Evolutionary conservation across 148 eudicot genomes (phyloP).

Genomic region (Rhododendron mucronatum): DNA sequence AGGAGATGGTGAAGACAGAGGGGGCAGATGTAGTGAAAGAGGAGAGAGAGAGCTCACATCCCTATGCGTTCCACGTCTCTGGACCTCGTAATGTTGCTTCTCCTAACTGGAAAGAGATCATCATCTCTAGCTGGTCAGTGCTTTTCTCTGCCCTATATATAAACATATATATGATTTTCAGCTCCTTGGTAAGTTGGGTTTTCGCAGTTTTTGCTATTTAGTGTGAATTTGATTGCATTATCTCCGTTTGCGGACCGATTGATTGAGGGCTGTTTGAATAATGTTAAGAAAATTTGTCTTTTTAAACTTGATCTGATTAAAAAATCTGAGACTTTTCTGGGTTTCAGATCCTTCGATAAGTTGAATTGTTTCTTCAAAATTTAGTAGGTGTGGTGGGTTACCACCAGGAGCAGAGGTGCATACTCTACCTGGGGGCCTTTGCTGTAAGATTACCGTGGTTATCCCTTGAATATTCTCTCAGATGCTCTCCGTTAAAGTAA

Average conservation of each 20-base stretch:
- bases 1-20: slow-evolving; percentile 7
- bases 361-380: not conserved
- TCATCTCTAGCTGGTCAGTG: slow-evolving; percentile 58
- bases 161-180: not conserved
- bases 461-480: not conserved
- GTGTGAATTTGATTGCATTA: not conserved
- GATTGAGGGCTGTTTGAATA: not conserved
- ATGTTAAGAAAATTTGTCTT: not conserved
- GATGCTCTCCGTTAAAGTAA: too few relatives aligned
- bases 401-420: not conserved
- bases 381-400: not conserved
- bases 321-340: not conserved
- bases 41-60: slow-evolving; percentile 34
- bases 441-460: not conserved
- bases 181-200: not conserved
- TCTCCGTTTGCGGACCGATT: not conserved
- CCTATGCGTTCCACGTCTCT: slow-evolving; percentile 55
- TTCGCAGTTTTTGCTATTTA: not conserved
- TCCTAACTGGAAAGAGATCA: slow-evolving; percentile 61
- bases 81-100: slow-evolving; percentile 58
- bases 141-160: not conserved
- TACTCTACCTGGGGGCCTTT: not conserved
- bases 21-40: not conserved
- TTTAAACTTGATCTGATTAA: not conserved
- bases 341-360: not conserved